These are phyloP conservation scores for Sambucus nigra DNA, from an alignment of 129 eudicot genomes.

Conservation along the genomic window DNA sequence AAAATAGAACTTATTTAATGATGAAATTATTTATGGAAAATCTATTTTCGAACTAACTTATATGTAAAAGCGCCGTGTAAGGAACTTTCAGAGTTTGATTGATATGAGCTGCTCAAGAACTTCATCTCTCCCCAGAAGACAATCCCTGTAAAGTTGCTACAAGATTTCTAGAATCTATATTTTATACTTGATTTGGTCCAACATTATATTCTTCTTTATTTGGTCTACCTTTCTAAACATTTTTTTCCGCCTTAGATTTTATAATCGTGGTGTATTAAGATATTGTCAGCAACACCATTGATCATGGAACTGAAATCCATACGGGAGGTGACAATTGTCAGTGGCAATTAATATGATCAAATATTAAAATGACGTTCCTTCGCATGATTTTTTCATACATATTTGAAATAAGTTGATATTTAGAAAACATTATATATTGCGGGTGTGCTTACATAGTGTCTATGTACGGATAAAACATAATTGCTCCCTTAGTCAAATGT, in stretches of 20 bases:
- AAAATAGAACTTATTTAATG: too few species aligned
- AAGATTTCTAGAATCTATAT: constrained; percentile 29
- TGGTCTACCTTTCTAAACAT: constrained; percentile 6
- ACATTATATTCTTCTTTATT: constrained; percentile 13
- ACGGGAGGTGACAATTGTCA: neutral
- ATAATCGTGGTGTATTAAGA: constrained; percentile 8
- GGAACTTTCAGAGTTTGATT: constrained; percentile 6
- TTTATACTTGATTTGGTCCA: constrained; percentile 17
- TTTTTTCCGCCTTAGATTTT: constrained; percentile 2
- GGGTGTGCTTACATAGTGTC: too few species aligned
- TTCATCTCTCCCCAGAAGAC: neutral
- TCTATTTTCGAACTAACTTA: too few species aligned
- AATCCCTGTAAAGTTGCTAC: constrained; percentile 27
- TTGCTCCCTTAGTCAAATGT: too few species aligned
- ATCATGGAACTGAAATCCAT: neutral
- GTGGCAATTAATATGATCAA: neutral
- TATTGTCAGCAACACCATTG: constrained; percentile 6
- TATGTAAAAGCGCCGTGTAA: too few species aligned
- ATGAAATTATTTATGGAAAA: too few species aligned
- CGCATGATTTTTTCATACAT: too few species aligned
- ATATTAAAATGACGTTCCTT: neutral
- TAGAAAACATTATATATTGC: neutral
- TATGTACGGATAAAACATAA: too few species aligned
- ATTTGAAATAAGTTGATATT: too few species aligned
- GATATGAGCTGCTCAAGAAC: neutral